Percentiles rank a stretch among this genome's conserved stretches.
These are phyloP conservation scores for Edaphochlamys debaryana DNA, from an alignment of 139 green algal genomes.

Conservation along the genomic window DNA sequence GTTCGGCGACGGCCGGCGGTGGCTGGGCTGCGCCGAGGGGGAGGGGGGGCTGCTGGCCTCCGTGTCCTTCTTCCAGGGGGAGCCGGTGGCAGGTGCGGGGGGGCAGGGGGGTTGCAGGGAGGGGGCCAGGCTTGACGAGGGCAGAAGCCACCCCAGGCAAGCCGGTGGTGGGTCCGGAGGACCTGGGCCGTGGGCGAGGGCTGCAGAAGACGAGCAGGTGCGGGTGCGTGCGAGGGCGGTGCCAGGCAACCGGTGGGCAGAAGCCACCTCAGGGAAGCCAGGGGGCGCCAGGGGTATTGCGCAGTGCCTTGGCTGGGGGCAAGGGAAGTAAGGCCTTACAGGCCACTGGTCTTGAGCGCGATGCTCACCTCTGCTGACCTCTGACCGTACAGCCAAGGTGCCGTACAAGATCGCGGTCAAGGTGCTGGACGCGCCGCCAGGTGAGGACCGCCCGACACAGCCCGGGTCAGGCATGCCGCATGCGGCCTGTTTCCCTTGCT, in stretches of 20 bases:
- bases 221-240: no score
- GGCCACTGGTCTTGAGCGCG: no score
- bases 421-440: slow-evolving; percentile 37
- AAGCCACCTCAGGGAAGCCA: no score
- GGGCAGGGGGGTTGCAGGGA: neutral
- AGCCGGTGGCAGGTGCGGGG: slow-evolving; percentile 15
- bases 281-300: no score
- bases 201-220: neutral
- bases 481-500: no score
- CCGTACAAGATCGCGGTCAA: slow-evolving; percentile 30
- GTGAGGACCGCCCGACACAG: no score
- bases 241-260: no score
- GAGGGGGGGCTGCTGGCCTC: slow-evolving; percentile 10
- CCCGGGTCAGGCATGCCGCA: no score
- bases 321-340: no score
- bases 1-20: slow-evolving; percentile 34
- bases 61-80: slow-evolving; percentile 33
- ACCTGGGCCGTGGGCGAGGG: neutral
- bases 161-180: no score
- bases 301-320: no score
- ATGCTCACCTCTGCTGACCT: no score
- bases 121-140: neutral
- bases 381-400: slow-evolving; percentile 31
- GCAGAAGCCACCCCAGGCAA: neutral
- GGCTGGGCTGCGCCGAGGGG: neutral